A percentile compares a stretch with the other conserved stretches of the same genome.
Conservation (phyloP, 2,329 filamentous ascomycete species). For the Alternaria tenuissima region DNA sequence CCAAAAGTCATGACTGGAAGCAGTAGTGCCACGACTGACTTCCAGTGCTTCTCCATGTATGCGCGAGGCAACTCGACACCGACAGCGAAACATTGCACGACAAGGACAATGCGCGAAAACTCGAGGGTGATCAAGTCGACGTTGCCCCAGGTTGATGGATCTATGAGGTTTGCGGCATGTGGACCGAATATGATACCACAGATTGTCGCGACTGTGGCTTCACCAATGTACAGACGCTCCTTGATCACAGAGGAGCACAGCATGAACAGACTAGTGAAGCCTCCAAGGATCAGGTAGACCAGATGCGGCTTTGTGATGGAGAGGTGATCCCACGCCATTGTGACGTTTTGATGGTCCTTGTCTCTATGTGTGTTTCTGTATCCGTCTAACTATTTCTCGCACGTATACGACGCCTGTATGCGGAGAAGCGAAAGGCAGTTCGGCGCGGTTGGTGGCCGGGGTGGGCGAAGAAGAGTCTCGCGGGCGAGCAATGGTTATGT, state of each 20-base stretch:
- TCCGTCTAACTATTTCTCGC: not conserved
- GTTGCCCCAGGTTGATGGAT: conserved; percentile 79
- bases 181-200: conserved; percentile 91
- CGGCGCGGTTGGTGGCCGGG: not conserved
- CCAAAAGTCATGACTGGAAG: conserved; percentile 97
- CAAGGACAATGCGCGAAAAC: conserved; percentile 86
- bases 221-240: conserved; percentile 97
- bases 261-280: conserved; percentile 98
- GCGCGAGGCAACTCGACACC: conserved; percentile 89
- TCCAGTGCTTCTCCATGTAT: conserved; percentile 99
- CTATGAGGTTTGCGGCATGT: conserved; percentile 80
- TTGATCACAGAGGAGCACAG: conserved; percentile 97
- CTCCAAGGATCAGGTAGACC: conserved; percentile 98
- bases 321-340: conserved; percentile 81
- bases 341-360: conserved; percentile 15
- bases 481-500: conserved; percentile 28
- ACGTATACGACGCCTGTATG: conserved; percentile 17
- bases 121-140: conserved; percentile 87
- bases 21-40: conserved; percentile 84
- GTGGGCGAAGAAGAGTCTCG: not conserved
- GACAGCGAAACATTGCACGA: conserved; percentile 91
- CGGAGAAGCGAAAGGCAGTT: not conserved
- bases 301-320: conserved; percentile 92
- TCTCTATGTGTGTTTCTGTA: conserved; percentile 9
- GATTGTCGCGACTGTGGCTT: conserved; percentile 91